Evolutionary conservation across 257 asterid genomes (phyloP).

Genomic region (Lantana camara): DNA sequence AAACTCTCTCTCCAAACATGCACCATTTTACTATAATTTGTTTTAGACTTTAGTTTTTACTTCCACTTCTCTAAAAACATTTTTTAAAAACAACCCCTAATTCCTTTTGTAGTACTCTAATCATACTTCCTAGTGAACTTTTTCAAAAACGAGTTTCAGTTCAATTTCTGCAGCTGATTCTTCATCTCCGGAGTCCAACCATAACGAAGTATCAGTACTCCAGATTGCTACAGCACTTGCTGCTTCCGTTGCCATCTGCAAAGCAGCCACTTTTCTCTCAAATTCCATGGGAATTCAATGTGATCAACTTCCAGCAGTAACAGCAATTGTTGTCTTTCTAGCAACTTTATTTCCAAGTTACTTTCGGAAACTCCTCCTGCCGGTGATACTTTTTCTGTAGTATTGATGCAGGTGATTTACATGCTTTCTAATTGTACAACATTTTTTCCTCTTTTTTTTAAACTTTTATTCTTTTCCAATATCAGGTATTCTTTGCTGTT

Average conservation of each 20-base stretch:
- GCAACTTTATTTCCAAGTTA: slow-evolving; percentile 61
- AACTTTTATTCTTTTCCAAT: not conserved
- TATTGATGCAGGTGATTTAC: slow-evolving; percentile 68
- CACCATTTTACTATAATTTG: too few relatives aligned
- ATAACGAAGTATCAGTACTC: slow-evolving; percentile 50
- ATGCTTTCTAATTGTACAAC: not conserved
- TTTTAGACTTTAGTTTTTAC: too few relatives aligned
- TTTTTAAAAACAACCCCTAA: too few relatives aligned
- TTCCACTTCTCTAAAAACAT: too few relatives aligned
- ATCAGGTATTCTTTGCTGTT: slow-evolving; percentile 74
- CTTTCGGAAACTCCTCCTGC: slow-evolving; percentile 66
- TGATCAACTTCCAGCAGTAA: slow-evolving; percentile 69
- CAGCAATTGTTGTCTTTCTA: slow-evolving; percentile 65
- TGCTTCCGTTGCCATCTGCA: slow-evolving; percentile 69
- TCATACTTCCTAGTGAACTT: not conserved
- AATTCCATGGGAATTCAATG: slow-evolving; percentile 48
- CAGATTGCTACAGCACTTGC: slow-evolving; percentile 68
- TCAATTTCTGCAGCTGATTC: slow-evolving; percentile 43
- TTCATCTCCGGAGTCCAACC: slow-evolving; percentile 36
- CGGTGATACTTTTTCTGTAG: slow-evolving; percentile 67
- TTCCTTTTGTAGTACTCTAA: not conserved
- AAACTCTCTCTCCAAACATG: too few relatives aligned
- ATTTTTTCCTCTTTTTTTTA: not conserved
- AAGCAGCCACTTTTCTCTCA: slow-evolving; percentile 51
- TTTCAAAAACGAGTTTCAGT: slow-evolving; percentile 19